Percentiles rank a stretch among this genome's conserved stretches.
phyloP scores from a whole-genome alignment of 2,329 filamentous ascomycete species.

The Phaeosphaeriaceae sp. region DNA sequence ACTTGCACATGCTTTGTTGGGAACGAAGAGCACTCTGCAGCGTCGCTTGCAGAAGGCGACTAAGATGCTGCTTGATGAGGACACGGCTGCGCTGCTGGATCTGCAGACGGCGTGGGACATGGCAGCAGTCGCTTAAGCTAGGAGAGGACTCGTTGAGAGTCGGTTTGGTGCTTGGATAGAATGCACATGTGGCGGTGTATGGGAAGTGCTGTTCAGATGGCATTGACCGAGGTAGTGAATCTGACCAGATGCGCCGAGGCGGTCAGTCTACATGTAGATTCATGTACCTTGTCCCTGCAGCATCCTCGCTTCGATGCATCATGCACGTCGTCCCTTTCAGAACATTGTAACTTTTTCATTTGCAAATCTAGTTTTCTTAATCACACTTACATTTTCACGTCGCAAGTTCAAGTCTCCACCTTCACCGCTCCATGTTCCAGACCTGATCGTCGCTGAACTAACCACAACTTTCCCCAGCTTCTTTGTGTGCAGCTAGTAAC shows the following conservation, averaged over 20 bases:
- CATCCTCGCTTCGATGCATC: background rate
- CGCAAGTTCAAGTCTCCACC: background rate
- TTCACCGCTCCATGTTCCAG: background rate
- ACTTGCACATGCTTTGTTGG: constrained; percentile 1
- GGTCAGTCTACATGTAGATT: background rate
- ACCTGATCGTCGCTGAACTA: constrained; percentile 1
- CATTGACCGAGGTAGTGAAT: too few relatives aligned
- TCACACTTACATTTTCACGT: background rate
- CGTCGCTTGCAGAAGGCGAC: background rate
- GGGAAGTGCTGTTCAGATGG: too few relatives aligned
- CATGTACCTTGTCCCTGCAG: background rate
- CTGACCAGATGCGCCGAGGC: background rate
- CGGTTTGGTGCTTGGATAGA: background rate
- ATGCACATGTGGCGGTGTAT: background rate
- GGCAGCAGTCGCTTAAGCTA: background rate
- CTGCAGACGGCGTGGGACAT: background rate
- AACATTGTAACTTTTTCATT: background rate
- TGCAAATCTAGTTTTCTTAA: background rate
- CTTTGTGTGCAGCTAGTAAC: background rate
- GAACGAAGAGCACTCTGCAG: constrained; percentile 2
- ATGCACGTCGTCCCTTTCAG: background rate
- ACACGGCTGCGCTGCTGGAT: background rate
- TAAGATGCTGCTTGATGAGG: background rate
- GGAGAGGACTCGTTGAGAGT: background rate
- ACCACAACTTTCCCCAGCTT: background rate